Percentiles rank a stretch among this genome's conserved stretches.
These are phyloP conservation scores for Solanum rostratum DNA, from an alignment of 257 asterid genomes.

Conservation along the genomic window DNA sequence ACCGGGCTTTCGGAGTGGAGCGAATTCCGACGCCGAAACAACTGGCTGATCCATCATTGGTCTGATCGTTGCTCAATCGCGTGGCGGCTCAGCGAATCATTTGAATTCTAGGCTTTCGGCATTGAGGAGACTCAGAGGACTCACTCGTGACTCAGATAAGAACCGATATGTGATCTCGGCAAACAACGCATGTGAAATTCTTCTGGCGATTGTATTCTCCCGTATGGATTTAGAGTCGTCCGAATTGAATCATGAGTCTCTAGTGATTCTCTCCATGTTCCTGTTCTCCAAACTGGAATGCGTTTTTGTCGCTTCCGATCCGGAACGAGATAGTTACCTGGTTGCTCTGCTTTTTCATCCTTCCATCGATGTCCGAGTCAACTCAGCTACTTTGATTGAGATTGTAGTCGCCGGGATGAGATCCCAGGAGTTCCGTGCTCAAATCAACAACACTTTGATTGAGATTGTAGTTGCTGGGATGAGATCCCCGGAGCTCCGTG, in stretches of 20 bases:
- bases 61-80: slow-evolving; percentile 53
- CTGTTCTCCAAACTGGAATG: no score
- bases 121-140: no score
- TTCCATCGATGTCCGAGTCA: slow-evolving; percentile 68
- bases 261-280: no score
- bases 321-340: slow-evolving; percentile 38
- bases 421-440: slow-evolving; percentile 69
- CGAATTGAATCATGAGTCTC: no score
- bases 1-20: slow-evolving; percentile 71
- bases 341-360: slow-evolving; percentile 70
- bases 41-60: slow-evolving; percentile 73
- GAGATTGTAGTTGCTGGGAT: no score
- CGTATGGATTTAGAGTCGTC: no score
- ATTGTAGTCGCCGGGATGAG: slow-evolving; percentile 49
- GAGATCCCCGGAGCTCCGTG: no score
- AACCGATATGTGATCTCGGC: no score
- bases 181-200: no score
- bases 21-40: slow-evolving; percentile 95
- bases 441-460: slow-evolving; percentile 46
- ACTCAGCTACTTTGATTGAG: slow-evolving; percentile 89
- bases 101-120: slow-evolving; percentile 44
- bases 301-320: slow-evolving; percentile 54
- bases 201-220: no score
- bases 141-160: no score
- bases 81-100: slow-evolving; percentile 38